Evolutionary conservation across 129 eudicot species (phyloP).

Genomic region (Saussurea involucrata): DNA sequence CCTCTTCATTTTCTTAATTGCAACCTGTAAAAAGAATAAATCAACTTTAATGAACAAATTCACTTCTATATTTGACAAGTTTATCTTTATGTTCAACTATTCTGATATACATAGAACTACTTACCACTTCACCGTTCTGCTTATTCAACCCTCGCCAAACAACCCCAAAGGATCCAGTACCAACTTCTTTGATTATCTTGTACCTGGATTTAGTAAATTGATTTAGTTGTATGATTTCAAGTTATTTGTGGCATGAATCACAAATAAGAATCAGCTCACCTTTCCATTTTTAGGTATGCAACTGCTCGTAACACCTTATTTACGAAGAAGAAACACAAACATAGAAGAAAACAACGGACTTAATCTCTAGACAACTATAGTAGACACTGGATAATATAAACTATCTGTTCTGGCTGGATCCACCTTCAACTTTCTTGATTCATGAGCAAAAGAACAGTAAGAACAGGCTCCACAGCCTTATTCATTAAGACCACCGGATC

Average conservation of each 20-base stretch:
- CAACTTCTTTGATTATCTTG: conserved; percentile 86
- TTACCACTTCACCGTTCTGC: conserved; percentile 94
- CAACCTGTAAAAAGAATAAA: conserved; percentile 56
- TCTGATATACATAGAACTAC: conserved; percentile 21
- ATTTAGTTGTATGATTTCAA: neutral
- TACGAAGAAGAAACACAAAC: conserved; percentile 28
- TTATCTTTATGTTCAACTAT: neutral
- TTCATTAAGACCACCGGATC: conserved; percentile 34
- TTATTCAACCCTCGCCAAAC: conserved; percentile 93
- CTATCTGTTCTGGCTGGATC: conserved; percentile 46
- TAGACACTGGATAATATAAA: conserved; percentile 30
- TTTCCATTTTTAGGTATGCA: conserved; percentile 64
- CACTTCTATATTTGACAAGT: neutral
- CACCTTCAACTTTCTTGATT: conserved; percentile 42
- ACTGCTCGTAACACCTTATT: conserved; percentile 50
- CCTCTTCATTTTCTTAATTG: conserved; percentile 95
- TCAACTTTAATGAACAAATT: conserved; percentile 5
- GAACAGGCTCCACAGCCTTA: conserved; percentile 52
- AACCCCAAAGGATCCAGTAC: conserved; percentile 95
- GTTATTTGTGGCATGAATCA: neutral
- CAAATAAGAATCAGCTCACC: conserved; percentile 40
- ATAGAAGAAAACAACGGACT: conserved; percentile 25
- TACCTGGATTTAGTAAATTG: conserved; percentile 53
- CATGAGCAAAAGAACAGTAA: conserved; percentile 33
- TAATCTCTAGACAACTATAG: conserved; percentile 34